These are phyloP conservation scores for Cucumis sativus DNA, from an alignment of 306 rosid species.

Conservation along the genomic window DNA sequence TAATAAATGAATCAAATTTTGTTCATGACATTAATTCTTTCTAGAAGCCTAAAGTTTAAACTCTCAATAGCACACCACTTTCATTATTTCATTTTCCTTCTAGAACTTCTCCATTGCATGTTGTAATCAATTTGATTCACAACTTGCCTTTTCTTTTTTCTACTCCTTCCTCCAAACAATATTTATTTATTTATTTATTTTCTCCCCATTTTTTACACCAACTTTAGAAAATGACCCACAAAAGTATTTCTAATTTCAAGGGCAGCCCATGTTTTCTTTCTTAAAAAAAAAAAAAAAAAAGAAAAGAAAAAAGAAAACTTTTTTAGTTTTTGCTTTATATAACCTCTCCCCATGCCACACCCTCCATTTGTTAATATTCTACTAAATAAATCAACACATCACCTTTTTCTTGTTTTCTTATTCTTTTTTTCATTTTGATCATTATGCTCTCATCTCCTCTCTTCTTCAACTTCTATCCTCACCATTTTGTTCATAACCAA, in stretches of 20 bases:
- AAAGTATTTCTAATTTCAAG: conserved; percentile 11
- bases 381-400: not conserved
- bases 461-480: not conserved
- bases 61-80: conserved; percentile 2
- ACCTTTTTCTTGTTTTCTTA: too few species aligned
- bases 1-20: not conserved
- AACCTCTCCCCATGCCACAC: not conserved
- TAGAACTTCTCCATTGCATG: conserved; percentile 22
- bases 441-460: not conserved
- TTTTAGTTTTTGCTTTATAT: not conserved
- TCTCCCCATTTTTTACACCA: not conserved
- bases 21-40: not conserved
- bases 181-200: too few species aligned
- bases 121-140: not conserved
- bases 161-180: not conserved
- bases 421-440: not conserved
- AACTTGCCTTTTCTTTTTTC: not conserved
- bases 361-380: not conserved
- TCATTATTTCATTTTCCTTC: conserved; percentile 9
- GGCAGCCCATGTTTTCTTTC: not conserved
- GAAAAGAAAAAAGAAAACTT: too few species aligned
- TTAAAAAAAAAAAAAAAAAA: too few species aligned
- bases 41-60: conserved; percentile 18
- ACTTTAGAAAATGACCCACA: conserved; percentile 11
- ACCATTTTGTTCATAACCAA: conserved; percentile 10